Base-by-base conservation (phyloP, 495 filamentous ascomycete genomes). In the Podospora comata region DNA sequence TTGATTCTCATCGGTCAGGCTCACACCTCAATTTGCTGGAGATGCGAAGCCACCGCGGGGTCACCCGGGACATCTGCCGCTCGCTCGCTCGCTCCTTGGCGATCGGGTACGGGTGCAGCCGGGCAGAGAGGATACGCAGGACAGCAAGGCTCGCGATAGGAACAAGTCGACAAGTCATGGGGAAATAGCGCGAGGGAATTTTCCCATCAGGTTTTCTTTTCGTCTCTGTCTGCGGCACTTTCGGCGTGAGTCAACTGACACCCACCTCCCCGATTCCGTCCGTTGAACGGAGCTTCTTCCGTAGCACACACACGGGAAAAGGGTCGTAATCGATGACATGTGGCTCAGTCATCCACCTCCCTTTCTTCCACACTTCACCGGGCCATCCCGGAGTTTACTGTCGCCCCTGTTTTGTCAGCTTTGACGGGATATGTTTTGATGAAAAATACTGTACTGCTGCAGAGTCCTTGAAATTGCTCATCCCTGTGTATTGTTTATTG, bases 171-270 rank as follows among this genome's bases (percentile, higher is more conserved):
- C 39, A 48, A 48, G 39, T 48, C 39, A 48, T 48, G 39, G 0
- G 39, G 39, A 11, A 48, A 48, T 13, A 48, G 2, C 7, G 39
- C 39, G 39, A 48, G 39, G 39, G 39, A 48, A 48, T 48, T 48
- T 48, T 48, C 39, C 39, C 9, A 48, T 48, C 39, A 26, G 39
- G 39, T 48, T 48, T 48, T 48, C 39, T 48, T 48, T 48, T 48
- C 39, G 39, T 48, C 39, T 48, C 39, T 30, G 27, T 32, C 26
- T 26, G 60, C 60, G 60, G 60, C 27, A 62, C 44, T 39, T 64
- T 53, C 62, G 62, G 62, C 44, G 62, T 64, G 62, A 64, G 62
- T 64, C 62, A 64, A 64, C 39, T 54, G 60, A 62, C 60, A 62
- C 27, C 5, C 20, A 30, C 58, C 9, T 48, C 5, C 39, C 39